phyloP scores from a whole-genome alignment of 2,329 filamentous ascomycete genomes.

The Coniochaeta prunicola region DNA sequence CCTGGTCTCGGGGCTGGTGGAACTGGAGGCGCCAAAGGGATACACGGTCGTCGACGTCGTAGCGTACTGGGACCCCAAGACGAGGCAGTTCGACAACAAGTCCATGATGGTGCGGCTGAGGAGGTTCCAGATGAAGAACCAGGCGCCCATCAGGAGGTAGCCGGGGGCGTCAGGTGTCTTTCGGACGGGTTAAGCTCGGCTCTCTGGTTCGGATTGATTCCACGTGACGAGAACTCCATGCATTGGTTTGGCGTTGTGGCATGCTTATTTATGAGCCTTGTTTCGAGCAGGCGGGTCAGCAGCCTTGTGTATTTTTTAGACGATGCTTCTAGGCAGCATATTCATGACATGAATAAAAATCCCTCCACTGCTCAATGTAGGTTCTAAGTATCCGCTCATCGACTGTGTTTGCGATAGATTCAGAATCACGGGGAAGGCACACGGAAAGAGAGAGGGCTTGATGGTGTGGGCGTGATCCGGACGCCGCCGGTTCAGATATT shows the following conservation, averaged over 20 bases:
- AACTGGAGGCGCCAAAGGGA: slow-evolving; percentile 38
- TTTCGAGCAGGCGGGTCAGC: neutral
- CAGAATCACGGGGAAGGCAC: too few species aligned
- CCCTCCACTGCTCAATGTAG: neutral
- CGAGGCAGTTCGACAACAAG: slow-evolving; percentile 32
- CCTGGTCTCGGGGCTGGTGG: slow-evolving; percentile 45
- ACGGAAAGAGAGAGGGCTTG: too few species aligned
- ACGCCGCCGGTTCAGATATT: neutral
- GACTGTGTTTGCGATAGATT: too few species aligned
- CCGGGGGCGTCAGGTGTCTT: neutral
- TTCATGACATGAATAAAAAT: neutral
- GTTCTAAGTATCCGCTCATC: neutral
- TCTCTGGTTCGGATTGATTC: neutral
- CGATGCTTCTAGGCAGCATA: neutral
- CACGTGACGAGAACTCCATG: neutral
- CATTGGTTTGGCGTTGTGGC: neutral
- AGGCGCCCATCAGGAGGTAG: slow-evolving; percentile 14
- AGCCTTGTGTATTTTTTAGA: neutral
- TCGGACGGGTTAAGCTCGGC: neutral
- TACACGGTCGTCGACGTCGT: slow-evolving; percentile 42
- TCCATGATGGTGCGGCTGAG: slow-evolving; percentile 32
- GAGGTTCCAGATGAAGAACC: slow-evolving; percentile 35
- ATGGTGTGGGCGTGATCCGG: neutral
- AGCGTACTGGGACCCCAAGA: slow-evolving; percentile 50
- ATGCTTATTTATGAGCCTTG: neutral